Evolutionary conservation across 1,284 basidiomycete genomes (phyloP).

Genomic region (Serendipita sp.): DNA sequence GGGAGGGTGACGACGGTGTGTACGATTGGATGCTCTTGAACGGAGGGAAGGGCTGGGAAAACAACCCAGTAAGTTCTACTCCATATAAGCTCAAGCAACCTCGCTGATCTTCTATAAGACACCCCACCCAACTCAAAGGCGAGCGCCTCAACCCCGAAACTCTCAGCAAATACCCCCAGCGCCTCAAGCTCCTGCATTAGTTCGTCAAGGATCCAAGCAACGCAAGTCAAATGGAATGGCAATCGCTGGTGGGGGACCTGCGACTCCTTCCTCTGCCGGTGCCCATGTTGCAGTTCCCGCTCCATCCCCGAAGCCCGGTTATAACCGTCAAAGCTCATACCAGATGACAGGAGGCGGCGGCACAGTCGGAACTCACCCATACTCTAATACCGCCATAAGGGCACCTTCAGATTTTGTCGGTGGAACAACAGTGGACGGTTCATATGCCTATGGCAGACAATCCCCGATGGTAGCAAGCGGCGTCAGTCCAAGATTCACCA

Average conservation of each 20-base stretch:
- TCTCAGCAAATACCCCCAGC: slow-evolving; percentile 16
- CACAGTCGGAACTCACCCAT: slow-evolving; percentile 33
- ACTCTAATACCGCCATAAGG: slow-evolving; percentile 12
- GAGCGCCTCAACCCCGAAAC: slow-evolving; percentile 11
- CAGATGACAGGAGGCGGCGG: slow-evolving; percentile 35
- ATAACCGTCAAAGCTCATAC: slow-evolving; percentile 29
- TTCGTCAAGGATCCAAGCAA: slow-evolving; percentile 55
- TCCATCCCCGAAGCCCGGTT: slow-evolving; percentile 27
- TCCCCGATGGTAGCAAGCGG: slow-evolving; percentile 62
- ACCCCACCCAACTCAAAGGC: slow-evolving; percentile 23
- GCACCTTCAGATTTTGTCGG: slow-evolving; percentile 7
- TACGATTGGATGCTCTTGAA: slow-evolving; percentile 89
- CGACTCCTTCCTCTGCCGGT: slow-evolving; percentile 50
- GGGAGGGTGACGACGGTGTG: slow-evolving; percentile 75
- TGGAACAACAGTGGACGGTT: not conserved
- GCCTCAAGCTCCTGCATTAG: slow-evolving; percentile 61
- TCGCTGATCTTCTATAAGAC: slow-evolving; percentile 15
- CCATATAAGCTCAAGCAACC: slow-evolving; percentile 9
- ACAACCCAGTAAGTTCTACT: slow-evolving; percentile 40
- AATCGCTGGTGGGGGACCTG: slow-evolving; percentile 38
- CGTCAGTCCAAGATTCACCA: slow-evolving; percentile 42
- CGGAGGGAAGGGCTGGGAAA: slow-evolving; percentile 91
- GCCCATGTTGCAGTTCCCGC: slow-evolving; percentile 61
- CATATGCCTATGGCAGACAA: slow-evolving; percentile 39
- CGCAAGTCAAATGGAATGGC: slow-evolving; percentile 27